Conservation (phyloP, 495 filamentous ascomycete species). For the Darksidea phi region DNA sequence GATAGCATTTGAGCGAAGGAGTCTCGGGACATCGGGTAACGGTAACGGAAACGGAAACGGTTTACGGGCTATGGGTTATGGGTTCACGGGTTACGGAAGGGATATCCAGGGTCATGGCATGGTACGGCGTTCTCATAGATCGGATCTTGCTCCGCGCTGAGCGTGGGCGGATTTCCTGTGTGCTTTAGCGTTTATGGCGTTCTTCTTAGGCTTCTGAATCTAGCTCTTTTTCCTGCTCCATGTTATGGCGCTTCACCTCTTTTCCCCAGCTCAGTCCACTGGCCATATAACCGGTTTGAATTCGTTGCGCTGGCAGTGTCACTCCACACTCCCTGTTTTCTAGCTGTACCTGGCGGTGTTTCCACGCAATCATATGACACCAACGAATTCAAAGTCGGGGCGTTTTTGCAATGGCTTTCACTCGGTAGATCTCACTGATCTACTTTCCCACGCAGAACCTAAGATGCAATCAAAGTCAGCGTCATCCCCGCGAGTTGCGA, state of each 20-base stretch:
- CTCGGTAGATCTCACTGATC: slow-evolving; percentile 22
- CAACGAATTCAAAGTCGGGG: neutral
- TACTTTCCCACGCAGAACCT: slow-evolving; percentile 72
- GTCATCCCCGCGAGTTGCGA: too few relatives aligned
- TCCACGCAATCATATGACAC: neutral
- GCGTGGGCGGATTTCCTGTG: neutral
- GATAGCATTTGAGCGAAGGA: neutral
- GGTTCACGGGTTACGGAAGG: slow-evolving; percentile 7
- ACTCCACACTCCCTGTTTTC: too few relatives aligned
- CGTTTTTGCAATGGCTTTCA: too few relatives aligned
- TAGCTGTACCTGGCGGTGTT: too few relatives aligned
- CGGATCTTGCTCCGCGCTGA: neutral
- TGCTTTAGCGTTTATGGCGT: slow-evolving; percentile 6
- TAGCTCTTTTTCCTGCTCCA: neutral
- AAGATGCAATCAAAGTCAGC: slow-evolving; percentile 36
- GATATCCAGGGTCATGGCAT: neutral
- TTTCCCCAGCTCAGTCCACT: neutral
- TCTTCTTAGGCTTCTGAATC: neutral
- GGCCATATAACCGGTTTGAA: neutral
- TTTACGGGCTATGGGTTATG: neutral
- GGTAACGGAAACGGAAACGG: neutral
- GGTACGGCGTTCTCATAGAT: too few relatives aligned
- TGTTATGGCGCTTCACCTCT: neutral
- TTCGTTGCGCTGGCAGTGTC: neutral
- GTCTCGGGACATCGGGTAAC: neutral